Base-by-base conservation (phyloP, 192 early-diverging fungal species). In the Gonapodya prolifera region DNA sequence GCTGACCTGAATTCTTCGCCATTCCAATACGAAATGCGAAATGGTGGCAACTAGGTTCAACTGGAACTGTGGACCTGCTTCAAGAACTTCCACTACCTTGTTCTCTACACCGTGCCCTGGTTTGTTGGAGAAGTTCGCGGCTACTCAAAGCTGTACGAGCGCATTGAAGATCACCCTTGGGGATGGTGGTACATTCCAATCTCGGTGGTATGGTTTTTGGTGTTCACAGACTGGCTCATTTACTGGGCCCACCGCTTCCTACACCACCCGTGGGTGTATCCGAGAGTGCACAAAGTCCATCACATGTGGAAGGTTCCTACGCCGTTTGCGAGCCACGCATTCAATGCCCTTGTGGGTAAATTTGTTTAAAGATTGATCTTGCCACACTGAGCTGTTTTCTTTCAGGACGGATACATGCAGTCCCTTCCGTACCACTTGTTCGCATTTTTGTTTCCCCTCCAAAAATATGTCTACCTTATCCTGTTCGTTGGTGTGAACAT, bases 231-330 rank as follows among this genome's bases (percentile, higher is more conserved):
- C 79, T 94, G 90, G 81, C 86, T 91, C 75, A 94, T 99, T 77
- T 99, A 99, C 84, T 99, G 95, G 95, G 91, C 96, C 75, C 97
- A 99, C 83, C 93, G 97, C 28, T 88, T 86, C 77, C 87, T 94
- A 80, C 96, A 99, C 81, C 94, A 96, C 78, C 97, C 95, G 69
- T 75, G 84, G 35, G 80, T 99, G 61, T 99, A 99, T 80, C 91
- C 92, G 80, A 87, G 89, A 82, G 84, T 96, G 69, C 97, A 99
- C 88, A 94, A 94, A 80, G 87, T 86, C 76, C 92, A 94, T 77
- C 92, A 94, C 84, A 92, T 93, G 86, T 94, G 92, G 91, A 92
- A 93, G 84, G 90, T 99, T 13, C 92, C 94, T 70, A 96, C 95
- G 28, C 97, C 97, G 29, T 99, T 91, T 83, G 93, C 96, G 1